Evolutionary conservation across 2,329 filamentous ascomycete species (phyloP), one percentile per base, ranked within the genome.

Genomic region (Fusarium udum): DNA sequence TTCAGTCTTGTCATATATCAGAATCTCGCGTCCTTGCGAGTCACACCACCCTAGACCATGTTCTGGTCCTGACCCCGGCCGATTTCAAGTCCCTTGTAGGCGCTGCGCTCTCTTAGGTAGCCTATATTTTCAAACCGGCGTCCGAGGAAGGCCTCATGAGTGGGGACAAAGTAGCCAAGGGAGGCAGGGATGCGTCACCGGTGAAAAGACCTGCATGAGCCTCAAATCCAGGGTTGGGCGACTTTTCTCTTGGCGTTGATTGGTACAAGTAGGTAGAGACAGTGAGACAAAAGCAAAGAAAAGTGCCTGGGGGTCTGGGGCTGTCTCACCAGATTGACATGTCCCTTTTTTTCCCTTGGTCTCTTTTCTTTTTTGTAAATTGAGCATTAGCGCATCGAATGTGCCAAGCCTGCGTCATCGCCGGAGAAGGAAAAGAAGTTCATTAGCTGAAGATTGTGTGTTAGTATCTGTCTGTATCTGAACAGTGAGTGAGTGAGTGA

Each of bases 71-170:
- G 13, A 48, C 48, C 58, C 46, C 57, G 22, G 56, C 34, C 42
- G 28, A 28, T 65, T 59, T 51, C 22, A 24, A 51, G 24, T 24
- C 48, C 48, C 24, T 22, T 36, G 32, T 53, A 51, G n/a, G 43
- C 18, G 14, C 43, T 28, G 43, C 43, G 32, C 18, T 53, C n/a
- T 26, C 13, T 4, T 26, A 26, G 32, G 7, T 26, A 26, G 32
- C 26, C 36, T 36, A 14, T 55, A 37, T 28, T 46, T 40, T 51
- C 46, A 56, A 66, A 58, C 71, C 71, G 71, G 71, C 55, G 62
- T 37, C 67, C 58, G 71, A 71, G 34, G 63, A 74, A 56, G 71
- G 49, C 67, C 71, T 74, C 71, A 74, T 46, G 62, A 59, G 71
- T 51, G 71, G 71, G 64, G 61, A 34, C 39, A 20, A 20, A 28